A percentile compares a stretch with the other conserved stretches of the same genome.
phyloP scores from a whole-genome alignment of 345 rosid species.

The Pugionium dolabratum region DNA sequence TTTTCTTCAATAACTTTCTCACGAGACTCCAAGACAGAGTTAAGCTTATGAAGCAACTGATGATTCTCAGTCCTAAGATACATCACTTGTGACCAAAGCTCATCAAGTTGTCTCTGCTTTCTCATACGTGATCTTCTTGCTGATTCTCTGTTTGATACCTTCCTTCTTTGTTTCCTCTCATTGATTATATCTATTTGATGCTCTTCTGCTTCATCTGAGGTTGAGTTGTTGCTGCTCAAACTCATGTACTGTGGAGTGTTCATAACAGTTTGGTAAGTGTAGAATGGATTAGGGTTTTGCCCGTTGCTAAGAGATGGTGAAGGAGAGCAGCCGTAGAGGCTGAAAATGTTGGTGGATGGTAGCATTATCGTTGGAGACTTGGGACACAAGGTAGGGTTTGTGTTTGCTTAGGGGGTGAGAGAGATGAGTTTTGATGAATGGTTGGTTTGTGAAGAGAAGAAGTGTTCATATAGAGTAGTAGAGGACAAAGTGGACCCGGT shows the following conservation, averaged over 20 bases:
- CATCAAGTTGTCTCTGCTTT: constrained; percentile 60
- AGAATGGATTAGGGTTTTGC: constrained; percentile 39
- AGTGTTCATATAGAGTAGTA: constrained; percentile 52
- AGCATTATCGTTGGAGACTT: constrained; percentile 21
- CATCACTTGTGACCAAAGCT: constrained; percentile 86
- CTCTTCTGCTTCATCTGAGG: constrained; percentile 81
- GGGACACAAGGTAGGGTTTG: not conserved
- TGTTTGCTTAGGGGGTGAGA: not conserved
- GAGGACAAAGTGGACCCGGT: constrained; percentile 46
- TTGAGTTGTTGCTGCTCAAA: constrained; percentile 71
- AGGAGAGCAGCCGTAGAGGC: constrained; percentile 40
- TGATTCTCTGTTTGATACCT: constrained; percentile 83
- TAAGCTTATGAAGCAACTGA: constrained; percentile 66
- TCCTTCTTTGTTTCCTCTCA: constrained; percentile 77
- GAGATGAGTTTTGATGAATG: constrained; percentile 7
- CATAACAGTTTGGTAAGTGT: constrained; percentile 30
- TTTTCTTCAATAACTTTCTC: constrained; percentile 64
- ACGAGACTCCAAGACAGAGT: constrained; percentile 55
- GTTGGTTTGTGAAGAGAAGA: constrained; percentile 36
- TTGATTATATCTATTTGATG: constrained; percentile 56
- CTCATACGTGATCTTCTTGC: constrained; percentile 89
- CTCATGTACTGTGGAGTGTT: constrained; percentile 47
- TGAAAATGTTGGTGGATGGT: constrained; percentile 53
- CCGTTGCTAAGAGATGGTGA: not conserved
- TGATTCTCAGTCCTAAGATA: constrained; percentile 79